A percentile compares a stretch with the other conserved stretches of the same genome.
Evolutionary conservation across 2,329 filamentous ascomycete species (phyloP).

Genomic region (Monosporascus sp.): DNA sequence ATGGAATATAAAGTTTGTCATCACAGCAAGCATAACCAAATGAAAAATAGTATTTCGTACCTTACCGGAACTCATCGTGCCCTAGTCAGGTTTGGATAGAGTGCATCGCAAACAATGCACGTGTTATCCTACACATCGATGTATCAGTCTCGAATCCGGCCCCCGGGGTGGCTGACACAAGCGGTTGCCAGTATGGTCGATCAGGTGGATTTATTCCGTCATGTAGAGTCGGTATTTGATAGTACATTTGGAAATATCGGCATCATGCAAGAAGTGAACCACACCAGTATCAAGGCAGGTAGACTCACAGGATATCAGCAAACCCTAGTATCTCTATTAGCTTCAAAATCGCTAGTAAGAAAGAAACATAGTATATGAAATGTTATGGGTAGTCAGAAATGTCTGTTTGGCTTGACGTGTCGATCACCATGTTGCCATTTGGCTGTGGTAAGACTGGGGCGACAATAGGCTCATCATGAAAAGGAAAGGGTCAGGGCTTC

Average conservation of each 20-base stretch:
- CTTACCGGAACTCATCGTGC: constrained; percentile 9
- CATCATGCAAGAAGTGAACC: constrained; percentile 30
- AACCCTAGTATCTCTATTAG: background rate
- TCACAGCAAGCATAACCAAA: constrained; percentile 45
- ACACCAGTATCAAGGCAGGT: constrained; percentile 1
- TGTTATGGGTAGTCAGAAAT: constrained; percentile 31
- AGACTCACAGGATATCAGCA: background rate
- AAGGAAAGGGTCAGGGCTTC: constrained; percentile 1
- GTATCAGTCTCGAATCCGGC: no score
- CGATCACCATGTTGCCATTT: constrained; percentile 45
- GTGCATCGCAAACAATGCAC: background rate
- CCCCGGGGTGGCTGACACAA: background rate
- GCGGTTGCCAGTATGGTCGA: constrained; percentile 3
- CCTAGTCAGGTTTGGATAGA: background rate
- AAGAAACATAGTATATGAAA: constrained; percentile 1
- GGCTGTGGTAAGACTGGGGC: constrained; percentile 50
- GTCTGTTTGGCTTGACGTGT: constrained; percentile 48
- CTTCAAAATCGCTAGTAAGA: constrained; percentile 13
- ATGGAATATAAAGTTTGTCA: constrained; percentile 67
- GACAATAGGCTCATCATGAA: constrained; percentile 53
- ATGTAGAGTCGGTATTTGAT: constrained; percentile 40
- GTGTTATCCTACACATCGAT: background rate
- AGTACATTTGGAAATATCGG: constrained; percentile 34
- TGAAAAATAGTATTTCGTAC: constrained; percentile 20
- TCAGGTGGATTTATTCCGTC: constrained; percentile 31